Evolutionary conservation across 805 yeast species (phyloP), one percentile per base, ranked within the genome.

Genomic region (Yarrowia phangngaensis): DNA sequence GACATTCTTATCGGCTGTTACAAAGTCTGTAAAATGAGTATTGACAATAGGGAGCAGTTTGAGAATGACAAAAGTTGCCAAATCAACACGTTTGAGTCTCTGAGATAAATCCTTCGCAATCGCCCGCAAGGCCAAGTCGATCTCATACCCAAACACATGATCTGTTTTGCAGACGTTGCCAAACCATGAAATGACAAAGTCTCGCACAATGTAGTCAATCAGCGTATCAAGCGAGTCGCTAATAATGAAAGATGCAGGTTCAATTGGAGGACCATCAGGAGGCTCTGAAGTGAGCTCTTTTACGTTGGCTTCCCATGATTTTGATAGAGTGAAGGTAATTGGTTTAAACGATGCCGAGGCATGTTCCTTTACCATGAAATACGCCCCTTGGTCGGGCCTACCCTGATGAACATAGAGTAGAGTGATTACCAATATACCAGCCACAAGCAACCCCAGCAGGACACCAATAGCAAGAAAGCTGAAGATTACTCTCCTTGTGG

Each of bases 11-110:
- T 64, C 71, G 0, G 80, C 74, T 0, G 55, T 55, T 2, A 73
- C 65, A 58, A 72, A 84, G 6, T 68, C 66, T 6, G 68, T 65
- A 52, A 82, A 73, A 60, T 88, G 95, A 9, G 72, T 74, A 1
- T 84, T 80, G 1, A 86, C 6, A 1, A 81, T 56, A 0, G 96
- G 95, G 6, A 84, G 50, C 0, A 84, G 26, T 34, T 72, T 71
- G 22, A 77, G 65, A 1, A 85, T 79, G 3, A 83, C 52, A 22
- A 86, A 59, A 31, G 72, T 71, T 1, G 87, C 70, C 15, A 75
- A 64, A 57, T 85, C 86, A 1, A 79, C 51, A 0, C 59, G 56
- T 0, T 53, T 58, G 1, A 80, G 51, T 22, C 82, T 63, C 4
- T 54, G 51, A 19, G 72, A 71, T 6, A 87, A 45, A 14, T 64